These are phyloP conservation scores for Acidiella bohemica DNA, from an alignment of 495 filamentous ascomycete genomes.

Conservation along the genomic window DNA sequence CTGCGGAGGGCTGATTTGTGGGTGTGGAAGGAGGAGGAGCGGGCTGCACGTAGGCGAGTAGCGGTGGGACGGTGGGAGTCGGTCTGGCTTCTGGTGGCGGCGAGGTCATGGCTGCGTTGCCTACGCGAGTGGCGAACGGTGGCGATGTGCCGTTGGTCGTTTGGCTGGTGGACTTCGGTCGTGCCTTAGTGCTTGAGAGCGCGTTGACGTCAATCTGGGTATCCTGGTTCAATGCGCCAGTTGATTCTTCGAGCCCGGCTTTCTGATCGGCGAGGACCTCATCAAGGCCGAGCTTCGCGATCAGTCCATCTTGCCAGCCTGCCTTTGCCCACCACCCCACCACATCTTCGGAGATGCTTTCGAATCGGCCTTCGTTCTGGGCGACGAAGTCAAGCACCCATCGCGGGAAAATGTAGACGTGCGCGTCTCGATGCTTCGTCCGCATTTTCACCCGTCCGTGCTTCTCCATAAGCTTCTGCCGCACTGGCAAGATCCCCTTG, in stretches of 20 bases:
- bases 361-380: slow-evolving; percentile 62
- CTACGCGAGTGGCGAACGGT: slow-evolving; percentile 34
- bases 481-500: slow-evolving; percentile 40
- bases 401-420: slow-evolving; percentile 82
- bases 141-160: background rate
- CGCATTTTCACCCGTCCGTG: slow-evolving; percentile 64
- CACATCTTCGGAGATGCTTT: slow-evolving; percentile 82
- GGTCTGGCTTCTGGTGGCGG: slow-evolving; percentile 1
- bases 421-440: slow-evolving; percentile 70
- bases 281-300: slow-evolving; percentile 58
- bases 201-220: slow-evolving; percentile 44
- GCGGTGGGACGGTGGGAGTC: slow-evolving; percentile 44
- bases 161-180: slow-evolving; percentile 3
- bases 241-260: slow-evolving; percentile 11
- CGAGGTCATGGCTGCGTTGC: background rate
- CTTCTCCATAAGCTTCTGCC: slow-evolving; percentile 55
- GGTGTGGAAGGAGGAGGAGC: slow-evolving; percentile 29
- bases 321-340: slow-evolving; percentile 93
- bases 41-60: slow-evolving; percentile 67
- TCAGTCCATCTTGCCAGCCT: slow-evolving; percentile 72
- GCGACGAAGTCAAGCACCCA: slow-evolving; percentile 79
- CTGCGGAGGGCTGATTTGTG: background rate
- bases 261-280: slow-evolving; percentile 42
- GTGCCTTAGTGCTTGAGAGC: slow-evolving; percentile 42
- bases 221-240: slow-evolving; percentile 31